Evolutionary conservation across 345 rosid species (phyloP).

Genomic region (Eucalyptus regnans): DNA sequence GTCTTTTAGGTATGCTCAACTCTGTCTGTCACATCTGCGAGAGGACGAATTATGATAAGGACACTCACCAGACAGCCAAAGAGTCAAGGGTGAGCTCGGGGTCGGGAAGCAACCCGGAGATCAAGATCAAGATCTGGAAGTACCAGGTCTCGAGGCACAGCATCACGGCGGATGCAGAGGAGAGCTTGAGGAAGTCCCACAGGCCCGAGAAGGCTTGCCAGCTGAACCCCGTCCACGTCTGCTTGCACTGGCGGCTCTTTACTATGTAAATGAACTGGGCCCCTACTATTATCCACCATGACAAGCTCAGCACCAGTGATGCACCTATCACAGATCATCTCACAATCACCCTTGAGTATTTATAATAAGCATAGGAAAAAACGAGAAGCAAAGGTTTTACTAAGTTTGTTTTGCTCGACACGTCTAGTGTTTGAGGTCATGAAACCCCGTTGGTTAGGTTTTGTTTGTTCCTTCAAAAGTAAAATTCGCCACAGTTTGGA

Average conservation of each 20-base stretch:
- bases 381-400: background rate
- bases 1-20: background rate
- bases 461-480: background rate
- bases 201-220: slow-evolving; percentile 53
- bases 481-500: background rate
- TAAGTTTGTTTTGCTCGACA: background rate
- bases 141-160: slow-evolving; percentile 92
- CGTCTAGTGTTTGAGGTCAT: background rate
- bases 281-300: slow-evolving; percentile 80
- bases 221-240: slow-evolving; percentile 61
- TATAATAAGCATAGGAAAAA: background rate
- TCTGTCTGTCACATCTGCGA: background rate
- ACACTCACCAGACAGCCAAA: slow-evolving; percentile 62
- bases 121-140: slow-evolving; percentile 53
- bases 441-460: background rate
- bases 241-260: slow-evolving; percentile 26
- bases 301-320: slow-evolving; percentile 52
- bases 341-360: background rate
- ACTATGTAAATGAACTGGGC: slow-evolving; percentile 46
- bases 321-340: slow-evolving; percentile 24
- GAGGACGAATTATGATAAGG: background rate
- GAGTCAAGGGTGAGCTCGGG: slow-evolving; percentile 64
- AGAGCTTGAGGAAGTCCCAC: slow-evolving; percentile 58
- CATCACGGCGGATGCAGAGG: slow-evolving; percentile 82
- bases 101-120: slow-evolving; percentile 63